Percentiles rank a stretch among this genome's conserved stretches.
Evolutionary conservation across 495 filamentous ascomycete genomes (phyloP).

Genomic region (Ramalina peruviana): DNA sequence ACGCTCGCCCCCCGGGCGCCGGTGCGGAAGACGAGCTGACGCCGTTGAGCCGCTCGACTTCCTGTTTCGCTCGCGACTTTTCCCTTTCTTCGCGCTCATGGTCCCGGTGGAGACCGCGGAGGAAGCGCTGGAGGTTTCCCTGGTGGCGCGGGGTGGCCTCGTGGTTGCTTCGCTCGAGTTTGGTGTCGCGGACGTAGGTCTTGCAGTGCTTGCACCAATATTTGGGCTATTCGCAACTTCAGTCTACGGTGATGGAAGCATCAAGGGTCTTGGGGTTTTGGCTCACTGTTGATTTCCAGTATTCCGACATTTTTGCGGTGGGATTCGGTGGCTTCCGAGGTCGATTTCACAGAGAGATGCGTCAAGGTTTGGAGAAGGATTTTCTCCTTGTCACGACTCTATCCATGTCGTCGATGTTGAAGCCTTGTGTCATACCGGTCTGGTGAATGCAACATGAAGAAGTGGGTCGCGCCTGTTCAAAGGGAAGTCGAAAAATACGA

Average conservation of each 20-base stretch:
- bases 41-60: conserved; percentile 76
- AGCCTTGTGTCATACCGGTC: too few species aligned
- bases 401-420: too few species aligned
- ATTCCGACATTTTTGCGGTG: conserved; percentile 65
- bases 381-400: too few species aligned
- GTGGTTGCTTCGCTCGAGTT: conserved; percentile 78
- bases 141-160: conserved; percentile 85
- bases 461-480: too few species aligned
- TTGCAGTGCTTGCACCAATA: conserved; percentile 98
- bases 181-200: conserved; percentile 81
- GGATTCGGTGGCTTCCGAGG: background rate
- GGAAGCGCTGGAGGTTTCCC: conserved; percentile 72
- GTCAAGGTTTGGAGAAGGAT: too few species aligned
- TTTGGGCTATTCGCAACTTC: conserved; percentile 41
- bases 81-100: conserved; percentile 69
- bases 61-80: conserved; percentile 65
- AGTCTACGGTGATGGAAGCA: background rate
- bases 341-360: too few species aligned
- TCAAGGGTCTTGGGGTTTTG: too few species aligned
- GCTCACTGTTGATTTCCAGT: conserved; percentile 91
- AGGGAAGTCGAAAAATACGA: too few species aligned
- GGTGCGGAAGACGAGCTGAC: conserved; percentile 32
- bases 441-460: too few species aligned
- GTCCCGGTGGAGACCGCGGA: conserved; percentile 70
- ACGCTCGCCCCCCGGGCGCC: conserved; percentile 10